Percentiles rank a stretch among this genome's conserved stretches.
Conservation (phyloP, 257 asterid species). For the Pogostemon cablin region DNA sequence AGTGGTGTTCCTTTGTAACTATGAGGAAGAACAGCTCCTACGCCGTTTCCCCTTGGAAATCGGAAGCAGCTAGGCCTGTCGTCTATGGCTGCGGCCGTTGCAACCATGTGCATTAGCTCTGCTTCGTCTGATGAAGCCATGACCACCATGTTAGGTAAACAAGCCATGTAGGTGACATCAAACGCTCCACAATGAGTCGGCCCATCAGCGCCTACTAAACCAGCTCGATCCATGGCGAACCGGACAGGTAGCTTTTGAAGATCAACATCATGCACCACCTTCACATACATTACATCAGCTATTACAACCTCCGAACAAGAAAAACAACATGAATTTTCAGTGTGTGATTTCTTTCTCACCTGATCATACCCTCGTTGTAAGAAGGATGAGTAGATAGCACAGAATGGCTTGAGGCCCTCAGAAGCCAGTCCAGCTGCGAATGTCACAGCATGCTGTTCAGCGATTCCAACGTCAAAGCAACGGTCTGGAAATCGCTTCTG, state of each 20-base stretch:
- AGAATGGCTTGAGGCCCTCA: constrained; percentile 85
- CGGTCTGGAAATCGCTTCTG: constrained; percentile 67
- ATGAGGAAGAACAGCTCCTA: constrained; percentile 58
- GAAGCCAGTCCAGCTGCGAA: constrained; percentile 86
- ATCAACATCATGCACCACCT: constrained; percentile 91
- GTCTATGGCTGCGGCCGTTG: constrained; percentile 76
- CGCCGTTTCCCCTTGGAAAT: constrained; percentile 76
- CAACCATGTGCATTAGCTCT: constrained; percentile 83
- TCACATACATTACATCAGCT: neutral
- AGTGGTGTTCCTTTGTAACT: constrained; percentile 63
- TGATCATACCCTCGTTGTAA: constrained; percentile 83
- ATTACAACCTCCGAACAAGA: neutral
- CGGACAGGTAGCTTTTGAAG: constrained; percentile 83
- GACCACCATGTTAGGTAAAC: constrained; percentile 84
- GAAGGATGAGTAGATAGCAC: constrained; percentile 78
- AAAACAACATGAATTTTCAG: neutral
- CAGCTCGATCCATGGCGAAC: constrained; percentile 85
- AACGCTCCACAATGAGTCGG: constrained; percentile 90
- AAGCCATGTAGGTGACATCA: constrained; percentile 79
- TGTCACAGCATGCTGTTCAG: constrained; percentile 88
- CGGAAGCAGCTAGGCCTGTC: constrained; percentile 81
- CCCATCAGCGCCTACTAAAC: constrained; percentile 86
- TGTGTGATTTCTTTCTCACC: constrained; percentile 34
- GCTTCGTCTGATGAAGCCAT: constrained; percentile 91
- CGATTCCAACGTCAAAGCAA: constrained; percentile 82